Percentiles rank a stretch among this genome's conserved stretches.
These are phyloP conservation scores for Sordariomycetes sp. DNA, from an alignment of 2,329 filamentous ascomycete genomes.

Conservation along the genomic window DNA sequence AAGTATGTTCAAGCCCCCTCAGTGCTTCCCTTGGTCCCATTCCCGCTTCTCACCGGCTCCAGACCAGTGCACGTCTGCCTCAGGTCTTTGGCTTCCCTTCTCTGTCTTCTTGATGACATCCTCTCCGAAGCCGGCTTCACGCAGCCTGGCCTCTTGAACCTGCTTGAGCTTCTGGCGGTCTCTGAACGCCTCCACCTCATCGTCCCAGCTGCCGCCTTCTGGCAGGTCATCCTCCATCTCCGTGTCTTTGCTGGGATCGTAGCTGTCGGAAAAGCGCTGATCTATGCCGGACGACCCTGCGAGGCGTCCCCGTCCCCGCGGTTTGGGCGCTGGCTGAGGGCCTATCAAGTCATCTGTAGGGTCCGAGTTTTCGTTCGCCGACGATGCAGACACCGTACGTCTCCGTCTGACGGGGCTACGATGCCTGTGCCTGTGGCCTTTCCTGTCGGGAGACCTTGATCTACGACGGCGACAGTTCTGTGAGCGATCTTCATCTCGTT, in stretches of 20 bases:
- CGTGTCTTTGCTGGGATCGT: slow-evolving; percentile 49
- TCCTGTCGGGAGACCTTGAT: slow-evolving; percentile 14
- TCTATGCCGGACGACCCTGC: slow-evolving; percentile 62
- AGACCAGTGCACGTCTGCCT: slow-evolving; percentile 64
- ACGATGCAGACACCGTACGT: background rate
- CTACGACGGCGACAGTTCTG: background rate
- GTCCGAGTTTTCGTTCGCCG: slow-evolving; percentile 53
- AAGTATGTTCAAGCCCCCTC: too few relatives aligned
- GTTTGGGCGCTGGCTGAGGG: slow-evolving; percentile 48
- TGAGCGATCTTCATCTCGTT: background rate
- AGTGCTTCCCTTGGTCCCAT: slow-evolving; percentile 54
- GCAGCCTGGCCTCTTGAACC: slow-evolving; percentile 66
- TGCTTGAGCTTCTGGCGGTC: slow-evolving; percentile 73
- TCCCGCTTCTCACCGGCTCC: slow-evolving; percentile 55
- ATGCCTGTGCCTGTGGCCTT: slow-evolving; percentile 22
- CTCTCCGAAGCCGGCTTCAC: slow-evolving; percentile 69
- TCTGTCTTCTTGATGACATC: slow-evolving; percentile 50
- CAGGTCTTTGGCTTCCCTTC: too few relatives aligned
- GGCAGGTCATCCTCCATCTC: slow-evolving; percentile 34
- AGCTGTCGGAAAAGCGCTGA: slow-evolving; percentile 62
- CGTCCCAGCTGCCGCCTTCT: slow-evolving; percentile 63
- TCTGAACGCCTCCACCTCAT: slow-evolving; percentile 66
- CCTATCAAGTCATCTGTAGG: slow-evolving; percentile 70
- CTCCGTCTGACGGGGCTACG: slow-evolving; percentile 1
- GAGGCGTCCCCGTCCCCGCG: slow-evolving; percentile 61